These are phyloP conservation scores for Uromyces viciae-fabae DNA, from an alignment of 1,284 basidiomycete species.

Conservation along the genomic window DNA sequence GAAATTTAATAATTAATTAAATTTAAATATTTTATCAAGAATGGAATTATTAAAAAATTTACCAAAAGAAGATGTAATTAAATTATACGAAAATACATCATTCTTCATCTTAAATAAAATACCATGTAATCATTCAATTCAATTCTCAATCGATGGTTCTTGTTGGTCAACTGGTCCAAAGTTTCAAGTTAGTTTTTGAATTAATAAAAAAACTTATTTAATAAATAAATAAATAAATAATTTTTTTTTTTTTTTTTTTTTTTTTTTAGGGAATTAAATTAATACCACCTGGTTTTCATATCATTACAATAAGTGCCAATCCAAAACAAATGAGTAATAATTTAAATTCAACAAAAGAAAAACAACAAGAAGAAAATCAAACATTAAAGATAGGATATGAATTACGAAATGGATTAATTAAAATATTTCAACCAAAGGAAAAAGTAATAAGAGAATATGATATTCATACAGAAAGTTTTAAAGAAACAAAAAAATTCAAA, in stretches of 20 bases:
- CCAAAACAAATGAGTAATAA: background rate
- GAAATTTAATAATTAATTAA: too few relatives aligned
- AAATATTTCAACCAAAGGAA: constrained; percentile 34
- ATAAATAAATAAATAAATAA: background rate
- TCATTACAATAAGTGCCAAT: constrained; percentile 17
- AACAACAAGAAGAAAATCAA: background rate
- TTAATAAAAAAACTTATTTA: background rate
- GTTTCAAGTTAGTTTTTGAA: constrained; percentile 9
- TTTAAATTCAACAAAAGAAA: background rate
- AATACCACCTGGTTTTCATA: constrained; percentile 39
- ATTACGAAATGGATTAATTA: constrained; percentile 14
- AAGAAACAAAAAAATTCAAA: too few relatives aligned
- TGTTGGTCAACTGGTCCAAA: constrained; percentile 1
- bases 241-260: background rate
- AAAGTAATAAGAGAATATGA: constrained; percentile 28
- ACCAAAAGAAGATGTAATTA: background rate
- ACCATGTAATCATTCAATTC: constrained; percentile 1
- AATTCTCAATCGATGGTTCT: constrained; percentile 34
- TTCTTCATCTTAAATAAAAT: constrained; percentile 36
- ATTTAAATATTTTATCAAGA: too few relatives aligned
- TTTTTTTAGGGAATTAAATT: constrained; percentile 28
- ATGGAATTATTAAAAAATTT: constrained; percentile 33
- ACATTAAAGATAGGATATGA: constrained; percentile 19
- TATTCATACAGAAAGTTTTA: background rate
- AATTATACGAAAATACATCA: constrained; percentile 5